Base-by-base conservation (phyloP, 106 monocot species). In the Platanthera zijinensis region DNA sequence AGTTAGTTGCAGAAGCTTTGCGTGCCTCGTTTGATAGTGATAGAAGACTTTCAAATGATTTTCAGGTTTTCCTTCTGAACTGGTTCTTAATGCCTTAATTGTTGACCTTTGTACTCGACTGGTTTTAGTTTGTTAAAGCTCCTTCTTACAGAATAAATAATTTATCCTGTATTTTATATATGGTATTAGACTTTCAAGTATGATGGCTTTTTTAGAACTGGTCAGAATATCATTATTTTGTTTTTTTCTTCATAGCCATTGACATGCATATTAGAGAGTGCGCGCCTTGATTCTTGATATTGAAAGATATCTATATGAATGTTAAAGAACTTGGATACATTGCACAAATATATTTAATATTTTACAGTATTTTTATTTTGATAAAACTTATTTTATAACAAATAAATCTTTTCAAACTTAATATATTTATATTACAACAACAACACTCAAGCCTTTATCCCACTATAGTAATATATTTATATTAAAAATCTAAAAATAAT, bases 1-100 rank as follows among this genome's bases (percentile, higher is more conserved):
- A 83, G 71, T 77, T 78, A 76, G 83, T 97, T 70, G 84, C 91
- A 28, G 87, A 89, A 84, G 91, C 96, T 8, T 87, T 97, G 80
- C 78, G 73, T 56, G 71, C 84, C 77, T 87, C 96, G 11, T 97
- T 97, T 80, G 83, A 84, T 50, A 90, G 75, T 79, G 86, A 84
- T 50, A 83, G 80, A 25, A 86, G 87, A 59, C 89, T 86, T 75
- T 86, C 89, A 51, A 87, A 80, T 75, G 93, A 97, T 75, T 97
- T 97, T 79, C 93, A 97, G 96, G 96, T 97, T 21, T 39, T 80
- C 10, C 51, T 53, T 59, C 64, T 28, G 28, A 14, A 19, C 45
- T 22, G 45, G 45, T 48, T 48, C 69, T 69, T 69, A 21, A 48
- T 70, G 13, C 25, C 18, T 66, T 66, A 62, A 21, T 50, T 63